Conservation (phyloP, 2,329 filamentous ascomycete genomes). For the Alternaria gansuensis region DNA sequence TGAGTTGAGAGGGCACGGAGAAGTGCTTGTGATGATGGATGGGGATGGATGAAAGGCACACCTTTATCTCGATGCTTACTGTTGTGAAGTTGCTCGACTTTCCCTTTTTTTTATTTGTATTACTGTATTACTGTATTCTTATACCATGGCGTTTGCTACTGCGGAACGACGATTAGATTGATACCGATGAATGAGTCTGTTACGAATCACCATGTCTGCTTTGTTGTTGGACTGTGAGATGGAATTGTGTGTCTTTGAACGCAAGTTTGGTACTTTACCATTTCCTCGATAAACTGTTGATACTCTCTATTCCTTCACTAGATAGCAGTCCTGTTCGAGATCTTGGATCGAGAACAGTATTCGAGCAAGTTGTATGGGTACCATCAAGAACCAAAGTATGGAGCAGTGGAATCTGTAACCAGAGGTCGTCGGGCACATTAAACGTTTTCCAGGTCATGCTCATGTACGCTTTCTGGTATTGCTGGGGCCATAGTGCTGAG, state of each 20-base stretch:
- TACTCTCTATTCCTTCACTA: too few species aligned
- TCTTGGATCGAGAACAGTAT: too few species aligned
- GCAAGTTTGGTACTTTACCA: too few species aligned
- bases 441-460: background rate
- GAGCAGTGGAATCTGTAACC: too few species aligned
- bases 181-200: constrained; percentile 2
- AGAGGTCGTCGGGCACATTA: too few species aligned
- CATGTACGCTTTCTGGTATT: background rate
- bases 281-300: too few species aligned
- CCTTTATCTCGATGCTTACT: constrained; percentile 3
- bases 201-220: background rate
- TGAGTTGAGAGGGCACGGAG: background rate
- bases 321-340: too few species aligned
- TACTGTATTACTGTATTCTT: constrained; percentile 2
- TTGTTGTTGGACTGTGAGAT: background rate
- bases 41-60: background rate
- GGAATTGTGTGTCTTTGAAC: too few species aligned
- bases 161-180: background rate
- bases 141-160: constrained; percentile 2
- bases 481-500: too few species aligned
- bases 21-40: background rate
- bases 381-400: too few species aligned
- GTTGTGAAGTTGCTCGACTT: constrained; percentile 4
- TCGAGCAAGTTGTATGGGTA: too few species aligned
- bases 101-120: background rate